These are phyloP conservation scores for Ceratocystis eucalypticola DNA, from an alignment of 2,329 filamentous ascomycete species.

Conservation along the genomic window DNA sequence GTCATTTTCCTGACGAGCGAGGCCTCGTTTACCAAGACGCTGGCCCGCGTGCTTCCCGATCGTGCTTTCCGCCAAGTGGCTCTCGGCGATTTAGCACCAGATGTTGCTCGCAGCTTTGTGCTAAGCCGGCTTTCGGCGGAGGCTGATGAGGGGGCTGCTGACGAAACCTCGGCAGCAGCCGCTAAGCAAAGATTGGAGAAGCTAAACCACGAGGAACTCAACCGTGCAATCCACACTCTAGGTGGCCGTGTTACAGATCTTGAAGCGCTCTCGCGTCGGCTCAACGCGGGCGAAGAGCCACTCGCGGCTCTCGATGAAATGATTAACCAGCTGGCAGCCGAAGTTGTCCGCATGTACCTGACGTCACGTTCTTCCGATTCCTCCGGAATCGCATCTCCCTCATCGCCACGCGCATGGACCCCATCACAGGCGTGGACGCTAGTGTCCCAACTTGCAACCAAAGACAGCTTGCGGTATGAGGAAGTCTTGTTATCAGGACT, in stretches of 20 bases:
- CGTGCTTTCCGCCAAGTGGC: conserved; percentile 78
- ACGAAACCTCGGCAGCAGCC: conserved; percentile 27
- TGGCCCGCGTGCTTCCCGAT: conserved; percentile 78
- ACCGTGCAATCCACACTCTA: conserved; percentile 65
- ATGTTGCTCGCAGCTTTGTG: conserved; percentile 84
- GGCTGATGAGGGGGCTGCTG: conserved; percentile 28
- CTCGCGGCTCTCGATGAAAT: conserved; percentile 73
- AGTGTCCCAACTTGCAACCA: conserved; percentile 61
- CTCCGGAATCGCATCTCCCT: background rate
- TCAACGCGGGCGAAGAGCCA: conserved; percentile 76
- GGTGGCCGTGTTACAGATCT: conserved; percentile 92
- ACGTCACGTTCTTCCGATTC: conserved; percentile 24
- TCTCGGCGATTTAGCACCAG: conserved; percentile 71
- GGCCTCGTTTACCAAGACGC: conserved; percentile 71
- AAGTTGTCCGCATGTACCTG: conserved; percentile 89
- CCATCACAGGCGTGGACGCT: conserved; percentile 82
- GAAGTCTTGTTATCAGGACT: conserved; percentile 65
- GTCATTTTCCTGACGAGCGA: conserved; percentile 91
- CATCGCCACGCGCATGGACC: conserved; percentile 46
- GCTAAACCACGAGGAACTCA: conserved; percentile 53
- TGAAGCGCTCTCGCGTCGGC: conserved; percentile 79
- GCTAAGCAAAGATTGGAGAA: conserved; percentile 19
- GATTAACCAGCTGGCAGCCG: conserved; percentile 72
- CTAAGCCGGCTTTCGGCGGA: conserved; percentile 50
- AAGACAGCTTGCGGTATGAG: conserved; percentile 64